These are phyloP conservation scores for Globisporangium spinosum DNA, from an alignment of 352 stramenopile species.

Conservation along the genomic window DNA sequence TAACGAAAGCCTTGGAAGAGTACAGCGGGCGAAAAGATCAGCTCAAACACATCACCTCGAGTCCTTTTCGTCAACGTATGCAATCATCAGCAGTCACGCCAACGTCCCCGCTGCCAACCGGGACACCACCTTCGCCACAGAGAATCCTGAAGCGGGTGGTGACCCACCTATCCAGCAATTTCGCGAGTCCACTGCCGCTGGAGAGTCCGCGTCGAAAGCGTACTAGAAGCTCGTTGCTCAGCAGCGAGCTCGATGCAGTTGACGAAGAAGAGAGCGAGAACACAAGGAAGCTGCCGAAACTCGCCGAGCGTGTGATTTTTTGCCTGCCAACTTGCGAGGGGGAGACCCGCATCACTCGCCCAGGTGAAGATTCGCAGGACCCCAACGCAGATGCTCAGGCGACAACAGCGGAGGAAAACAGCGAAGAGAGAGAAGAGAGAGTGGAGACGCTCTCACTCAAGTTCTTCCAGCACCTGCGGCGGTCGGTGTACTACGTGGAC, in stretches of 20 bases:
- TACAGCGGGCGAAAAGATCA: slow-evolving; percentile 41
- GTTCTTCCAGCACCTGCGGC: slow-evolving; percentile 56
- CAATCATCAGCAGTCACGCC: slow-evolving; percentile 18
- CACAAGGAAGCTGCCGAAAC: slow-evolving; percentile 26
- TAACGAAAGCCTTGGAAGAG: slow-evolving; percentile 51
- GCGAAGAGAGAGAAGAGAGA: slow-evolving; percentile 51
- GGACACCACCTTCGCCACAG: slow-evolving; percentile 29
- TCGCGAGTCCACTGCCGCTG: slow-evolving; percentile 21
- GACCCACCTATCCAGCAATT: slow-evolving; percentile 12
- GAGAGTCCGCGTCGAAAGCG: slow-evolving; percentile 45
- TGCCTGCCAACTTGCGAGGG: slow-evolving; percentile 34
- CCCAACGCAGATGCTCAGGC: slow-evolving; percentile 13
- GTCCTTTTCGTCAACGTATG: slow-evolving; percentile 33
- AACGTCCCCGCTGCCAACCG: slow-evolving; percentile 18
- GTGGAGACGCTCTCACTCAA: slow-evolving; percentile 48
- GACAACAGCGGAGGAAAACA: slow-evolving; percentile 21
- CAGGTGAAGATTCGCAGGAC: slow-evolving; percentile 54
- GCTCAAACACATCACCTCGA: slow-evolving; percentile 33
- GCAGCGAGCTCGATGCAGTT: slow-evolving; percentile 23
- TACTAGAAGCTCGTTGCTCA: slow-evolving; percentile 38
- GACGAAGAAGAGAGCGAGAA: slow-evolving; percentile 17
- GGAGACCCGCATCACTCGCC: slow-evolving; percentile 37
- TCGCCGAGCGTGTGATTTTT: slow-evolving; percentile 55
- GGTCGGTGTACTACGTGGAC: slow-evolving; percentile 58
- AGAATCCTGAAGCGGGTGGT: slow-evolving; percentile 36